Evolutionary conservation across 1,284 basidiomycete species (phyloP).

Genomic region (Naganishia sp.): DNA sequence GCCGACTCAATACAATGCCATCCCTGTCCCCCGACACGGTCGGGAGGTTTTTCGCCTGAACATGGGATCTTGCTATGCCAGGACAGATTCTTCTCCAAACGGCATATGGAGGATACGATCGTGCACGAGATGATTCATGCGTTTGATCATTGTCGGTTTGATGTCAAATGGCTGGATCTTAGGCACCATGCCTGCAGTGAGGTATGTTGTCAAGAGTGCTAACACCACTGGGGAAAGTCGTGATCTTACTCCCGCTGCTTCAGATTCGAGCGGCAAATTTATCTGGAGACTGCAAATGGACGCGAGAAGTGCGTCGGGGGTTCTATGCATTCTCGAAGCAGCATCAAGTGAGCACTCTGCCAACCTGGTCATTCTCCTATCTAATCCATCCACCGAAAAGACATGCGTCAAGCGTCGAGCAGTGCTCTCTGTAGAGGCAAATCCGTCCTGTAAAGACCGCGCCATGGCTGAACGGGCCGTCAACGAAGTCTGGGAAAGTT

Average conservation of each 20-base stretch:
- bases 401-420: conserved; percentile 87
- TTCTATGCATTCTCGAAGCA: conserved; percentile 85
- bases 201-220: conserved; percentile 58
- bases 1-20: conserved; percentile 72
- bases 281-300: conserved; percentile 86
- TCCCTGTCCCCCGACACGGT: conserved; percentile 70
- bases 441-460: conserved; percentile 75
- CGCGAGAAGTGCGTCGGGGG: conserved; percentile 71
- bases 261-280: conserved; percentile 93
- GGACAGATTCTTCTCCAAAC: conserved; percentile 74
- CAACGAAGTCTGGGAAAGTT: conserved; percentile 95
- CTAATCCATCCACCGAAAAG: conserved; percentile 52
- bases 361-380: conserved; percentile 3
- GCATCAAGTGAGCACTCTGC: conserved; percentile 71
- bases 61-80: conserved; percentile 80
- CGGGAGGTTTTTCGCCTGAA: conserved; percentile 80
- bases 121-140: conserved; percentile 95
- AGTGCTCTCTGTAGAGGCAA: conserved; percentile 73
- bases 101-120: conserved; percentile 88
- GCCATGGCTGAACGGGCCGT: conserved; percentile 82
- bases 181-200: conserved; percentile 94
- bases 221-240: not conserved
- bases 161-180: conserved; percentile 86
- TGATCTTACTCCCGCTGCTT: not conserved
- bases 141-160: conserved; percentile 92